phyloP scores from a whole-genome alignment of 331 rosid species.

The Rosa hybrid region DNA sequence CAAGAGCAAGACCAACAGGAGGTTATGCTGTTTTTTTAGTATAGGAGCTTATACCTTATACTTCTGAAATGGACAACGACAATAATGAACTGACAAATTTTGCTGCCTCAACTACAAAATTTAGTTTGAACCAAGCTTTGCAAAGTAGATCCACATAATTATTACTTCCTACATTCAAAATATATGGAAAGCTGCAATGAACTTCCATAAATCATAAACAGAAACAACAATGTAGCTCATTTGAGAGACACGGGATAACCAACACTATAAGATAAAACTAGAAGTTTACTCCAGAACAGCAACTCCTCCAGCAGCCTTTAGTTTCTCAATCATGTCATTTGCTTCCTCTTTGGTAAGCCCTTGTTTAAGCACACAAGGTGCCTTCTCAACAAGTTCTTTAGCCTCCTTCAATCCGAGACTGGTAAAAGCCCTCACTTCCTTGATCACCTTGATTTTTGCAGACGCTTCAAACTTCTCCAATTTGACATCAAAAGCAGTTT shows the following conservation, averaged over 20 bases:
- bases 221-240: not conserved
- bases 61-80: not conserved
- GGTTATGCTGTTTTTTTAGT: not conserved
- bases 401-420: conserved; percentile 42
- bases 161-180: not conserved
- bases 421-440: conserved; percentile 38
- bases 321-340: conserved; percentile 30
- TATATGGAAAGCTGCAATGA: not conserved
- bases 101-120: not conserved
- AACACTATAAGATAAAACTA: not conserved
- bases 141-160: not conserved
- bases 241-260: not conserved
- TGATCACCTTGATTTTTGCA: conserved; percentile 39
- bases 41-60: not conserved
- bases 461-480: conserved; percentile 34
- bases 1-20: not conserved
- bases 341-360: conserved; percentile 43
- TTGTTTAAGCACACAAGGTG: conserved; percentile 36
- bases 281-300: conserved; percentile 30
- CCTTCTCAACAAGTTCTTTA: conserved; percentile 39
- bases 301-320: conserved; percentile 43
- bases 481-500: conserved; percentile 37
- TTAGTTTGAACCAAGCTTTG: not conserved
- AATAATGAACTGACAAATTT: not conserved
- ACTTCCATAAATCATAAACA: not conserved